phyloP scores from a whole-genome alignment of 139 green algal genomes.

The Tetradesmus lagerheimii region DNA sequence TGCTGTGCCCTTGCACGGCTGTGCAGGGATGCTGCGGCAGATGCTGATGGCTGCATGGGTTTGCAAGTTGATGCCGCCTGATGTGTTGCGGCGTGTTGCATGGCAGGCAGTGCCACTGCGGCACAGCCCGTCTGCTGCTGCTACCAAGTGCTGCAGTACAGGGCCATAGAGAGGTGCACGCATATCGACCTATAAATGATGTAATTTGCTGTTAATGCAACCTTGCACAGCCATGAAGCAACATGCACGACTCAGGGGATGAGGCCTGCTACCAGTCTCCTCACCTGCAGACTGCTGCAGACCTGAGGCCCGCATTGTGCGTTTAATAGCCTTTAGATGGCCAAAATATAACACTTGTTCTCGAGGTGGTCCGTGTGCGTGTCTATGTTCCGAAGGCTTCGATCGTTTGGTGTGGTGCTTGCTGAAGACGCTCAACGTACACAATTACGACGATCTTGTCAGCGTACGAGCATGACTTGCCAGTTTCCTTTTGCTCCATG shows the following conservation, averaged over 20 bases:
- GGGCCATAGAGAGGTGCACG: not conserved
- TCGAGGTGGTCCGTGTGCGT: no score
- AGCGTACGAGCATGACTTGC: no score
- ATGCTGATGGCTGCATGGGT: not conserved
- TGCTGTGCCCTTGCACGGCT: not conserved
- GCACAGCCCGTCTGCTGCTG: not conserved
- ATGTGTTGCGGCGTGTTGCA: not conserved
- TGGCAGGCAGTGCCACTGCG: not conserved
- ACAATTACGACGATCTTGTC: no score
- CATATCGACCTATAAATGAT: not conserved
- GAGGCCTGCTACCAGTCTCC: not conserved
- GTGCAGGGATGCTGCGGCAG: not conserved
- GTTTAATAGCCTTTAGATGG: not conserved
- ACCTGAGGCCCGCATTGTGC: not conserved
- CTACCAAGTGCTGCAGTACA: not conserved
- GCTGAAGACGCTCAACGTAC: no score
- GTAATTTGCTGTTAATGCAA: not conserved
- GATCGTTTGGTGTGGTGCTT: no score
- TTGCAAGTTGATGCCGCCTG: no score
- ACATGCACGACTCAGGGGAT: not conserved
- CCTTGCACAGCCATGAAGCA: not conserved
- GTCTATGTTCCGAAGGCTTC: no score
- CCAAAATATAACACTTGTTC: not conserved
- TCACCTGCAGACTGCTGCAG: not conserved
- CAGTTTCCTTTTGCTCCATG: not conserved